Evolutionary conservation across 768 basidiomycete species (phyloP).

Genomic region (Pisolithus orientalis): DNA sequence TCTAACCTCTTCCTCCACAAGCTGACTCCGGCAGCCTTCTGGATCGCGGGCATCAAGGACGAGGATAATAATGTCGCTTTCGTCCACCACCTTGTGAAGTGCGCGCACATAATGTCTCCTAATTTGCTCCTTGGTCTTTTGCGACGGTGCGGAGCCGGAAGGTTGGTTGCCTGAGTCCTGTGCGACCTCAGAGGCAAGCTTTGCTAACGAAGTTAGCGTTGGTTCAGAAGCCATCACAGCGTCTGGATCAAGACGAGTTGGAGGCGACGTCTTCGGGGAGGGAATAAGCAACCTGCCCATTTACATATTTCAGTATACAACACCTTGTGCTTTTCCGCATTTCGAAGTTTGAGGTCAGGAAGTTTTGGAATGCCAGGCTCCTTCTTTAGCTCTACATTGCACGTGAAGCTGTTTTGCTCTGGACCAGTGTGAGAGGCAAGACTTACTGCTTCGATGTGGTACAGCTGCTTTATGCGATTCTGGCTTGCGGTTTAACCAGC

Average conservation of each 20-base stretch:
- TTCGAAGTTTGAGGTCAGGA: constrained; percentile 59
- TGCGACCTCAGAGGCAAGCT: constrained; percentile 34
- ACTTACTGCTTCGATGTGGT: constrained; percentile 23
- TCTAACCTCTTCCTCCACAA: constrained; percentile 92
- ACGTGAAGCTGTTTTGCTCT: neutral
- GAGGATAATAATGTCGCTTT: constrained; percentile 85
- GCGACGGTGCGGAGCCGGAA: constrained; percentile 25
- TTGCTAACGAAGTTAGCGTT: constrained; percentile 56
- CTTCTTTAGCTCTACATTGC: constrained; percentile 65
- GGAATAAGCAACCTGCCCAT: neutral
- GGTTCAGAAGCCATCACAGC: constrained; percentile 70
- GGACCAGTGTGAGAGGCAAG: neutral
- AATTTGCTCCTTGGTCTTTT: constrained; percentile 63
- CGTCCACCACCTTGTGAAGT: constrained; percentile 87
- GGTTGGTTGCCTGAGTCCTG: constrained; percentile 7
- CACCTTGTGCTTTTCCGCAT: constrained; percentile 43
- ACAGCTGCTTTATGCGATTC: constrained; percentile 20
- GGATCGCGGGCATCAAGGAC: constrained; percentile 94
- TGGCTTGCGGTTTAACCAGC: constrained; percentile 1
- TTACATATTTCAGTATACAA: constrained; percentile 27
- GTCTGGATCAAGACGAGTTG: constrained; percentile 41
- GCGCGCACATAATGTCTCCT: constrained; percentile 71
- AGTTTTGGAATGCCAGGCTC: constrained; percentile 87
- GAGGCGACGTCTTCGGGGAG: constrained; percentile 17
- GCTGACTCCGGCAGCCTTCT: constrained; percentile 83